Evolutionary conservation across 2,329 filamentous ascomycete genomes (phyloP), one percentile per base, ranked within the genome.

Genomic region (Fusarium sp.): DNA sequence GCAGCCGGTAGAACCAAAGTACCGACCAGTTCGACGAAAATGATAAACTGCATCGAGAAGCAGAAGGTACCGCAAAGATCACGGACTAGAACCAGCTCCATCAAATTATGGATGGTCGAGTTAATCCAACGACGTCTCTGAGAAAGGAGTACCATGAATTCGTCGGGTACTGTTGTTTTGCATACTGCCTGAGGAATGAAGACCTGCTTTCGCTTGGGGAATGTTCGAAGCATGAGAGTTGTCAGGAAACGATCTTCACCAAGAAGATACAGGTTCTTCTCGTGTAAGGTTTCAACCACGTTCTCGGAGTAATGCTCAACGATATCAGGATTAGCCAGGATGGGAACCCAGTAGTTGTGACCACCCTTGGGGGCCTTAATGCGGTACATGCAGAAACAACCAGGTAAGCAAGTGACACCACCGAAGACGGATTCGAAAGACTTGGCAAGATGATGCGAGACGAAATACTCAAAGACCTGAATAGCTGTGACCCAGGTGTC

Each of bases 381-480:
- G 78, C 96, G 93, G 85, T 99, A 99, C 97, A 99, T 99, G 87
- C 94, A 98, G 90, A 99, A 99, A 86, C 96, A 99, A 72, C 96
- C 96, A 18, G 96, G 96, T 75, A 99, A 87, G 87, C 96, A 99
- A 71, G 96, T 99, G 67, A 99, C 96, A 92, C 96, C 96, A 83
- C 96, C 96, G 82, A 99, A 99, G 73, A 98, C 93, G 2, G 95
- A 98, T 82, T 99, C 96, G 83, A 99, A 99, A 7, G 95, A 94
- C 83, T 99, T 99, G 78, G 95, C 90, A 77, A 97, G 88, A 81
- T 99, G 97, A 81, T 99, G 96, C 4, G 96, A 98, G 83, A 99
- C 96, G 85, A 98, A 99, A 85, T 98, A 98, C 85, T 99, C 96
- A 78, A 99, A 99, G 32, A 99, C 97, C 83, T 99, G 96, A 76